Evolutionary conservation across 2,329 filamentous ascomycete species (phyloP), one percentile per base, ranked within the genome.

Genomic region (Amphichorda felina): DNA sequence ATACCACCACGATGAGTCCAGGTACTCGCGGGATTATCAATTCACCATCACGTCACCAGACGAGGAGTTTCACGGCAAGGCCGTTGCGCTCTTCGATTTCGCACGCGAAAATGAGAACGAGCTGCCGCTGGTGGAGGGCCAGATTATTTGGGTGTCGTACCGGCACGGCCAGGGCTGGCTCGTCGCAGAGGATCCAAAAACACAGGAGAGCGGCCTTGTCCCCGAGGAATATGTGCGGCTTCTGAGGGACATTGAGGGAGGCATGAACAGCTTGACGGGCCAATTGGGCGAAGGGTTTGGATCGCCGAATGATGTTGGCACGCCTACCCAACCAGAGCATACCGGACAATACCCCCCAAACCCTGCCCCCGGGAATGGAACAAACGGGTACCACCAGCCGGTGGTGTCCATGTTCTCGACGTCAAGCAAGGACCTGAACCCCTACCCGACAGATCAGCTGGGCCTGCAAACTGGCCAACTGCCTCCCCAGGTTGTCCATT

Each of bases 11-110:
- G 79, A 87, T 50, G 72, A 85, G 53, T 84, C 79, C 37, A 75
- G 87, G 48, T 94, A 88, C 57, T 93, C 86, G 31, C 77, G 83
- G 45, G 85, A 94, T 57, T 95, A 94, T 55, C 84, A 93, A 48
- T 94, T 95, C 55, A 93, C 86, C 14, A 94, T 94, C 47, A 89
- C 85, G 13, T 93, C 85, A 11, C 87, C 88, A 5, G 91, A 96
- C 55, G 89, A 96, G 60, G 87, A 96, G 56, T 95, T 95, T 75
- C 88, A 95, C 51, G 91, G 91, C 33, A 94, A 94, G 54, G 88
- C 87, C 9, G 85, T 98, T 19, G 91, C 91, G 6, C 67, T 98
- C 16, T 98, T 94, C 54, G 88, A 95, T 54, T 98, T 98, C 59
- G 79, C 79, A 47, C 75, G 88, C 22, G 89, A 96, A 57, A 95